Conservation (phyloP, 2,329 filamentous ascomycete genomes). For the Sclerotinia borealis region DNA sequence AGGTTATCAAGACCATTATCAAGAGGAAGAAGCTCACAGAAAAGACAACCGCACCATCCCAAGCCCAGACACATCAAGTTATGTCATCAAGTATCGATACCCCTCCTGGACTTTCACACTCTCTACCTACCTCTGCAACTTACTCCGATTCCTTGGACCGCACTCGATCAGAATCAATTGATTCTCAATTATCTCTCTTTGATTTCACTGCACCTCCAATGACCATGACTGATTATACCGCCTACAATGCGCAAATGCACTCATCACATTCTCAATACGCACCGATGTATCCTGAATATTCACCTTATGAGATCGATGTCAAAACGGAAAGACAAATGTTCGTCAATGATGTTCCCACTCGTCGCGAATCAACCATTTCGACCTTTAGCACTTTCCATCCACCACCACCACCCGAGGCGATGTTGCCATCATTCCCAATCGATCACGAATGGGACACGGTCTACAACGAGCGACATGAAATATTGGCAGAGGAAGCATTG, state of each 20-base stretch:
- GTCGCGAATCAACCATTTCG: slow-evolving; percentile 80
- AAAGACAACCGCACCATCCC: slow-evolving; percentile 57
- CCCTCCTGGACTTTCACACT: slow-evolving; percentile 74
- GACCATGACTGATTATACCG: slow-evolving; percentile 48
- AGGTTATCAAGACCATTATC: slow-evolving; percentile 94
- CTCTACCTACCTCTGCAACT: slow-evolving; percentile 72
- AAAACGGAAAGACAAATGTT: slow-evolving; percentile 94
- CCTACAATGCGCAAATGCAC: slow-evolving; percentile 58
- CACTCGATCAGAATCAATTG: slow-evolving; percentile 70
- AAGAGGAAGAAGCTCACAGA: slow-evolving; percentile 93
- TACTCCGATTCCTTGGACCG: slow-evolving; percentile 69
- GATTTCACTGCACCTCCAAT: slow-evolving; percentile 59
- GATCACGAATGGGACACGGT: slow-evolving; percentile 69
- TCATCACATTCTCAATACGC: slow-evolving; percentile 41
- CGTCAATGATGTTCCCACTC: slow-evolving; percentile 80
- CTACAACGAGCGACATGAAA: slow-evolving; percentile 61
- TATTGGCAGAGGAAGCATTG: slow-evolving; percentile 53
- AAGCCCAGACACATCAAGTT: slow-evolving; percentile 45
- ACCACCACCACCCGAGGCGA: slow-evolving; percentile 63
- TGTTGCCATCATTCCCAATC: slow-evolving; percentile 57
- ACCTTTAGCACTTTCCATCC: slow-evolving; percentile 89
- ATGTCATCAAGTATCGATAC: slow-evolving; percentile 48
- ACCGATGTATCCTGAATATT: slow-evolving; percentile 48
- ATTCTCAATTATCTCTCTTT: slow-evolving; percentile 71
- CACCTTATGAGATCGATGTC: slow-evolving; percentile 90